Evolutionary conservation across 2,329 filamentous ascomycete genomes (phyloP).

Genomic region (Pseudogymnoascus sp.): DNA sequence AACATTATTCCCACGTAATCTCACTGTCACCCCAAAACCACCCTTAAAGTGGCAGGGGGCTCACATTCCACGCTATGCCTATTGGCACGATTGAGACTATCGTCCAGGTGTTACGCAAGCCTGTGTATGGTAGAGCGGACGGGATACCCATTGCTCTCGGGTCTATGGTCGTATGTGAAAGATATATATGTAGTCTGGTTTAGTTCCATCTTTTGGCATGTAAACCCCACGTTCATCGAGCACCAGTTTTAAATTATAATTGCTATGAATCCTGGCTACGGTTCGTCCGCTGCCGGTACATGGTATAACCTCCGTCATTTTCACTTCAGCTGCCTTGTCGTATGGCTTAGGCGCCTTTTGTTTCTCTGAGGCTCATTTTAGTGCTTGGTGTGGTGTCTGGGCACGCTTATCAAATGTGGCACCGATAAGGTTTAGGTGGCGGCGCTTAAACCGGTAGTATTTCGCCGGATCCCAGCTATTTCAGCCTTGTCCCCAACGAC

Average conservation of each 20-base stretch:
- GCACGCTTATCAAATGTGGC: neutral
- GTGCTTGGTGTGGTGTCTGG: slow-evolving; percentile 33
- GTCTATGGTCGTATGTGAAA: neutral
- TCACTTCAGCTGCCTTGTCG: slow-evolving; percentile 43
- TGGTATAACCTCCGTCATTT: slow-evolving; percentile 30
- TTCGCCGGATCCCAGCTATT: neutral
- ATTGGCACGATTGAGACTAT: neutral
- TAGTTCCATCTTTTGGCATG: too few species aligned
- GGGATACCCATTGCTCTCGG: neutral
- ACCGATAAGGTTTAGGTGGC: neutral
- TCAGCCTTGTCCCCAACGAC: slow-evolving; percentile 1
- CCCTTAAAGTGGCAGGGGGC: too few species aligned
- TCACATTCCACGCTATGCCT: neutral
- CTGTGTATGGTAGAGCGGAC: neutral
- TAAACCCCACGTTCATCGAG: too few species aligned
- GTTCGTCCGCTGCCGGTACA: slow-evolving; percentile 49
- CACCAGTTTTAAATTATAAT: too few species aligned
- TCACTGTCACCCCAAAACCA: neutral
- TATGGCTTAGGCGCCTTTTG: slow-evolving; percentile 50
- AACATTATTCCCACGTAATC: neutral
- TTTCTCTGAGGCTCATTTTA: slow-evolving; percentile 62
- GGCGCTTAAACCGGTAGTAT: neutral
- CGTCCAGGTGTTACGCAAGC: neutral
- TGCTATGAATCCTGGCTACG: slow-evolving; percentile 27
- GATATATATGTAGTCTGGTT: neutral